These are phyloP conservation scores for Raphanus raphanistrum DNA, from an alignment of 345 rosid species.

Conservation along the genomic window DNA sequence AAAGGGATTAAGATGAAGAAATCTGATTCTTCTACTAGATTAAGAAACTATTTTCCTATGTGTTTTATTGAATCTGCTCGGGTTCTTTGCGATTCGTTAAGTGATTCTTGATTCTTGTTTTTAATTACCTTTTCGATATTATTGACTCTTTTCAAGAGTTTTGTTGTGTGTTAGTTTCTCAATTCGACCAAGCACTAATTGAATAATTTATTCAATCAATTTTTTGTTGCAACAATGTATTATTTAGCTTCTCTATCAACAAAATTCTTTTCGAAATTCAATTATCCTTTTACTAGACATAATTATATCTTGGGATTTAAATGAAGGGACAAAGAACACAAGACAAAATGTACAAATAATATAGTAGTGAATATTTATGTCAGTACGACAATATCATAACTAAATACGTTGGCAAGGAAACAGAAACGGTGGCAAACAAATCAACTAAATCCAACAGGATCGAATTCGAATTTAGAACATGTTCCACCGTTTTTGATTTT, in stretches of 20 bases:
- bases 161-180: background rate
- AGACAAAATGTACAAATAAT: background rate
- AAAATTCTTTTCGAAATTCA: background rate
- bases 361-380: background rate
- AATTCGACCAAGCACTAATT: conserved; percentile 8
- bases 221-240: background rate
- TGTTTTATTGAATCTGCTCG: conserved; percentile 21
- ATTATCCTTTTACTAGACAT: background rate
- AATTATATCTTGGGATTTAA: background rate
- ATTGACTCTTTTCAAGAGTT: conserved; percentile 10
- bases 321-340: background rate
- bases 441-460: no score
- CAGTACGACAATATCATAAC: background rate
- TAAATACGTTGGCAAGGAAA: no score
- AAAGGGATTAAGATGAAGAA: conserved; percentile 50
- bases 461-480: no score
- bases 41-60: conserved; percentile 1
- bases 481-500: no score
- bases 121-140: background rate
- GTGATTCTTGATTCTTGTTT: background rate
- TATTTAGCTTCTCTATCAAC: background rate
- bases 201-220: background rate
- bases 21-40: no score
- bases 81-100: conserved; percentile 15
- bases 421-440: no score